Base-by-base conservation (phyloP, 129 eudicot species). In the Deinandra increscens region DNA sequence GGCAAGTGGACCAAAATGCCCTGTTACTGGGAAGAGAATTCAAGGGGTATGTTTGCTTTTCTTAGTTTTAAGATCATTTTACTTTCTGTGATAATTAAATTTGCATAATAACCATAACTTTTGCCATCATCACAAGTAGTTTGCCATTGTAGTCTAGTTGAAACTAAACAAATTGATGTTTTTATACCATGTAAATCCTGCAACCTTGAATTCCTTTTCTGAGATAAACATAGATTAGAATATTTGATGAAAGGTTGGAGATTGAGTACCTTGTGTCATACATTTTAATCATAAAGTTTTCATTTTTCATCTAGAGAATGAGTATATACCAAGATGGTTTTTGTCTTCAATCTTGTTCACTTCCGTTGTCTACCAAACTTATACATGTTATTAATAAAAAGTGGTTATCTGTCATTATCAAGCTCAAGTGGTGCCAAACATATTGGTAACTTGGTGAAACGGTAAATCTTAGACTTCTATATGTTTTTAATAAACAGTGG, bases 1-100 rank as follows among this genome's bases (percentile, higher is more conserved):
- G 73, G 95, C 91, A 2, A 88, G 95, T 49, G 91, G 95, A 29
- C 95, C 87, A 8, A 88, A 85, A 70, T 81, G 96, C 62, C 91
- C 91, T 58, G 85, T 88, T 29, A 88, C 91, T 58, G 91, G 91
- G 44, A 88, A 88, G 77, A 81, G 86, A 76, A 83, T 88, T 69
- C 88, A 85, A 61, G 91, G 88, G 91, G 96, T 85, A 80, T 49
- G 60, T 1, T 36, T 69, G 15, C 8, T 31, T 49, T 1, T 15
- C 10, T 26, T 33, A 7, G 8, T 19, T 60, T 39, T 9, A 19
- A 43, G 7, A 8, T 5, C 8, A 1, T 31, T 0, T 26, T 54
- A 41, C 3, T n/a, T 5, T 42, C 3, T 20, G 9, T 11, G 39
- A 1, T 65, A 13, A 49, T 70, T n/a, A 26, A 44, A 41, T 41